Evolutionary conservation across 2,329 filamentous ascomycete species (phyloP).

Genomic region (Tolypocladium capitatum): DNA sequence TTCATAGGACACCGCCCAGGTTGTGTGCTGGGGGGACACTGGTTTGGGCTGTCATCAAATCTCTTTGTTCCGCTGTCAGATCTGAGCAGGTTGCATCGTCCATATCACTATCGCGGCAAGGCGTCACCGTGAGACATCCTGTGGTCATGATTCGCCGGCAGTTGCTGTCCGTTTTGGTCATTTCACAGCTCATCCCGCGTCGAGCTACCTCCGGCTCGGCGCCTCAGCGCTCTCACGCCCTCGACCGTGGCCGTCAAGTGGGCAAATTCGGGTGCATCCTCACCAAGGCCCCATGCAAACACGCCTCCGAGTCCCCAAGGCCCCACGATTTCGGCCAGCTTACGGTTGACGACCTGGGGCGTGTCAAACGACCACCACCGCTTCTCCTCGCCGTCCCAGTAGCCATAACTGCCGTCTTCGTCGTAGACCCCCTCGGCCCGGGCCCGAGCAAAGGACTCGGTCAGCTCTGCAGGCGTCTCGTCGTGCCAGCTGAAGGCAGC

Average conservation of each 20-base stretch:
- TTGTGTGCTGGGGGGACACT: too few species aligned
- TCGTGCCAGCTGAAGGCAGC: constrained; percentile 50
- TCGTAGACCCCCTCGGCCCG: constrained; percentile 33
- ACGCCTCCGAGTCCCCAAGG: constrained; percentile 49
- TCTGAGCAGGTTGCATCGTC: not conserved
- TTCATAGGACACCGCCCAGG: too few species aligned
- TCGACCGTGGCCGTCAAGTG: constrained; percentile 24
- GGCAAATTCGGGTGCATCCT: constrained; percentile 40
- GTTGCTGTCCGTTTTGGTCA: not conserved
- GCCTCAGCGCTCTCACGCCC: constrained; percentile 1
- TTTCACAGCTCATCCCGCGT: constrained; percentile 1
- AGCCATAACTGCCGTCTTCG: constrained; percentile 55
- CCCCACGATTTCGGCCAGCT: constrained; percentile 47
- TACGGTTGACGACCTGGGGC: constrained; percentile 41
- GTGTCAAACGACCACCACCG: constrained; percentile 69
- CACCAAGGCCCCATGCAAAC: constrained; percentile 64
- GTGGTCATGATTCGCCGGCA: not conserved
- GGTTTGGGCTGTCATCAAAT: too few species aligned
- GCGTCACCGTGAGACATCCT: not conserved
- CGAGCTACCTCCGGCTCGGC: not conserved
- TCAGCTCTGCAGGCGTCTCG: constrained; percentile 36
- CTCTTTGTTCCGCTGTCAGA: not conserved
- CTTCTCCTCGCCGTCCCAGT: constrained; percentile 44
- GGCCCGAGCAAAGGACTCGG: constrained; percentile 44
- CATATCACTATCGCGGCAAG: not conserved